Evolutionary conservation across 2,329 filamentous ascomycete species (phyloP).

Genomic region (Pestalotiopsis sp.): DNA sequence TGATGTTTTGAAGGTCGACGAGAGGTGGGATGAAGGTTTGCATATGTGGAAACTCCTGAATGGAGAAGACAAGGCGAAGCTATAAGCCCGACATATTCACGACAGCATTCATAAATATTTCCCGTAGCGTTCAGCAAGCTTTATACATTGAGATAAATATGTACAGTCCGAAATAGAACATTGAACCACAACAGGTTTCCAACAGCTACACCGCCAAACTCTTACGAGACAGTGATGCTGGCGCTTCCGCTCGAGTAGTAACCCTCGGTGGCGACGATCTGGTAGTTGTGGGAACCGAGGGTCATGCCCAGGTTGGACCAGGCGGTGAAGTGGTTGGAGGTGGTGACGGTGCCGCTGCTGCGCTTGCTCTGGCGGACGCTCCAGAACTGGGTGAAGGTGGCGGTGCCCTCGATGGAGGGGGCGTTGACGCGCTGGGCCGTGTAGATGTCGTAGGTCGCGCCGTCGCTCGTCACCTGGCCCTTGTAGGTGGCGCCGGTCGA

Average conservation of each 20-base stretch:
- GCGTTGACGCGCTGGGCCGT: conserved; percentile 37
- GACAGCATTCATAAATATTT: not conserved
- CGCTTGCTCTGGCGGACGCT: conserved; percentile 49
- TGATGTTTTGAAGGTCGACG: conserved; percentile 11
- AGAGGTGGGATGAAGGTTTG: conserved; percentile 17
- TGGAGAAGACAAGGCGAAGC: not conserved
- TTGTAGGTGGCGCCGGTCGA: conserved; percentile 36
- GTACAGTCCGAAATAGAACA: conserved; percentile 2
- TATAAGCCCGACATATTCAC: not conserved
- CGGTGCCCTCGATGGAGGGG: conserved; percentile 48
- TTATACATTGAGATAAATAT: not conserved
- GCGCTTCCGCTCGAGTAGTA: conserved; percentile 49
- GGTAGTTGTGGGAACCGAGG: conserved; percentile 33
- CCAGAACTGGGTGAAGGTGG: conserved; percentile 54
- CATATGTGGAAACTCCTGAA: conserved; percentile 17
- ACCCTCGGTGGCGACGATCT: conserved; percentile 35
- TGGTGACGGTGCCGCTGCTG: conserved; percentile 35
- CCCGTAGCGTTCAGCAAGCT: not conserved
- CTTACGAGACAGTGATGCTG: conserved; percentile 25
- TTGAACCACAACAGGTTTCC: not conserved
- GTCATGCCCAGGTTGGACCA: conserved; percentile 29
- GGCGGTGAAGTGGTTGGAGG: conserved; percentile 34
- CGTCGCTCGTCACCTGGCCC: conserved; percentile 34
- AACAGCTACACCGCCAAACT: not conserved
- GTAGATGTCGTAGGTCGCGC: conserved; percentile 39